Evolutionary conservation across 345 rosid species (phyloP), one percentile per base, ranked within the genome.

Genomic region (Geranium rotundifolium): DNA sequence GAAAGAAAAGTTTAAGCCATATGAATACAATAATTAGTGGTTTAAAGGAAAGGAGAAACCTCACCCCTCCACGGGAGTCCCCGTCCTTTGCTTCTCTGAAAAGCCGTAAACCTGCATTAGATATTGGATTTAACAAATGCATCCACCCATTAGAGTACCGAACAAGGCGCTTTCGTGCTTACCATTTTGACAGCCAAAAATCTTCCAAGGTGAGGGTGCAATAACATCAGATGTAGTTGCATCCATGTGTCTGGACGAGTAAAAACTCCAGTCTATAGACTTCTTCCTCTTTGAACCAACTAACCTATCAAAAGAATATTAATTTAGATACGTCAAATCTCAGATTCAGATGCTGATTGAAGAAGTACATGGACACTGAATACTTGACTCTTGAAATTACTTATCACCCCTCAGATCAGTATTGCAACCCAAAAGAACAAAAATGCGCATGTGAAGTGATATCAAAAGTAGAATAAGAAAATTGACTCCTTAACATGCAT

Each of bases 181-280:
- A 83, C 97, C 97, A 76, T 90, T 93, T 70, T 81, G 90, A 76
- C 97, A 90, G 61, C 99, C 99, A 62, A 93, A 90, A 17, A 93
- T 88, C 75, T 82, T 93, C 99, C 96, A 93, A 13, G 89, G 86
- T 29, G 97, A 93, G 57, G 99, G 95, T 39, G 88, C 91, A 63
- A 88, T 71, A 50, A 90, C 96, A 80, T 93, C 97, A 66, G 90
- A 72, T 41, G 84, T 79, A 72, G 70, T 67, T 23, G 79, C 77
- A 52, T 89, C 95, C 2, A 75, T 65, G 30, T 70, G 80, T 66
- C 78, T 46, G 10, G 81, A 58, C 58, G 89, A 75, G 72, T 58
- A 69, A 56, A 58, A 57, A 61, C 80, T 80, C 85, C 84, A 81
- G 60, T 86, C 89, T 52, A 73, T 70, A 19, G 89, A 79, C 54